Base-by-base conservation (phyloP, 1,139 yeast species). In the Kazachstania sp. region DNA sequence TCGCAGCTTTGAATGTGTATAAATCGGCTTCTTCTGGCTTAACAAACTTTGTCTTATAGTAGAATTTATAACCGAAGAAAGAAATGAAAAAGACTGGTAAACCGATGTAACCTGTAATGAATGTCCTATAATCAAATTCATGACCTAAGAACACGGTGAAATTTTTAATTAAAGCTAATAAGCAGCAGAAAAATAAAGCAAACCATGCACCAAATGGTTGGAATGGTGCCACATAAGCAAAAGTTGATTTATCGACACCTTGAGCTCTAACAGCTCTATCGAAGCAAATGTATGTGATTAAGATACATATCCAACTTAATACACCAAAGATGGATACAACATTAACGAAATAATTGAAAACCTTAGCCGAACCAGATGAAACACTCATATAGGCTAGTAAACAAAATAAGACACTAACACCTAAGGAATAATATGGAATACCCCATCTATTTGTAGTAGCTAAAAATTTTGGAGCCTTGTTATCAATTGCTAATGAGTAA, bases 61-160 rank as follows among this genome's bases (percentile, higher is more conserved):
- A 57, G 41, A 81, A 11, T 66, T 82, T 83, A 71, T 80, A 82
- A 8, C 83, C 86, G 51, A 75, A 59, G 55, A 69, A 74, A 55
- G 77, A 70, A 44, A 77, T 64, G 38, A 81, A 45, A 57, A 75
- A 84, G 28, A 82, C 78, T 31, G 92, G 92, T 48, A 84, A 72
- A 44, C 86, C 86, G 61, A 84, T 81, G 69, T 84, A 84, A 43
- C 90, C 88, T 37, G 92, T 83, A 59, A 84, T 81, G 60, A 84
- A 83, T 32, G 71, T 69, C 68, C 74, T 79, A 68, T 75, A 80
- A 60, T 73, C 77, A 65, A 81, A 81, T 2, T 63, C 63, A 46
- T 67, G 61, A 46, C 69, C 67, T 57, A 83, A 68, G 68, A 83
- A 83, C 4, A 79, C 88, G 1, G 87, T 81, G 64, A 83, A 83